Evolutionary conservation across 306 rosid genomes (phyloP).

Genomic region (Lagenaria siceraria): DNA sequence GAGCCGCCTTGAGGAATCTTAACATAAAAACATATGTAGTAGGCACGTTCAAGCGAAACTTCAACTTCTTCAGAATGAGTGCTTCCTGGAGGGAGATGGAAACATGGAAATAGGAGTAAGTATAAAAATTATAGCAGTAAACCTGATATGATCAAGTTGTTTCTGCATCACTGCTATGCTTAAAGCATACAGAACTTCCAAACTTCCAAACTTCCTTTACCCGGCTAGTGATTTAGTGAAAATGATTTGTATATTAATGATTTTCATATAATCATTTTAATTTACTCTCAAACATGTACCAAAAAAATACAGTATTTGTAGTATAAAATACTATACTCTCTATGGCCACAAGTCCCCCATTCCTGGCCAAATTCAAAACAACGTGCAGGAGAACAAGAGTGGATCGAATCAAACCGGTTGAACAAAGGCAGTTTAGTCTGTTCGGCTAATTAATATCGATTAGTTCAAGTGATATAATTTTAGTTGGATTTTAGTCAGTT

Average conservation of each 20-base stretch:
- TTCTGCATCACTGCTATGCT: not conserved
- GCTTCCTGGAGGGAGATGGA: conserved; percentile 51
- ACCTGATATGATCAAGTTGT: not conserved
- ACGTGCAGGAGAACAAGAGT: not conserved
- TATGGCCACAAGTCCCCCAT: not conserved
- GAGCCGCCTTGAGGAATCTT: conserved; percentile 91
- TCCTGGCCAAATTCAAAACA: not conserved
- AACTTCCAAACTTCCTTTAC: not conserved
- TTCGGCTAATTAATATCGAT: not conserved
- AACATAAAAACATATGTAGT: conserved; percentile 85
- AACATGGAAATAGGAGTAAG: not conserved
- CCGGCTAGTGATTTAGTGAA: not conserved
- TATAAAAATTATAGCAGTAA: not conserved
- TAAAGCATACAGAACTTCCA: not conserved
- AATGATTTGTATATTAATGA: not conserved
- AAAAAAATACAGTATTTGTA: not conserved
- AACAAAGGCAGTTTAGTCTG: not conserved
- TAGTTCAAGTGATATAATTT: not conserved
- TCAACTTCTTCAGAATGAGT: conserved; percentile 50
- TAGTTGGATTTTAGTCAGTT: not conserved
- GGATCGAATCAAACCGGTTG: not conserved
- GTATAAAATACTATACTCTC: not conserved
- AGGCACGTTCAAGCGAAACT: conserved; percentile 71
- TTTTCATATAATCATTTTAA: not conserved
- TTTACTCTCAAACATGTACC: not conserved